Evolutionary conservation across 176 grass and related monocot species (phyloP), one percentile per base, ranked within the genome.

Genomic region (Juncus inflexus): DNA sequence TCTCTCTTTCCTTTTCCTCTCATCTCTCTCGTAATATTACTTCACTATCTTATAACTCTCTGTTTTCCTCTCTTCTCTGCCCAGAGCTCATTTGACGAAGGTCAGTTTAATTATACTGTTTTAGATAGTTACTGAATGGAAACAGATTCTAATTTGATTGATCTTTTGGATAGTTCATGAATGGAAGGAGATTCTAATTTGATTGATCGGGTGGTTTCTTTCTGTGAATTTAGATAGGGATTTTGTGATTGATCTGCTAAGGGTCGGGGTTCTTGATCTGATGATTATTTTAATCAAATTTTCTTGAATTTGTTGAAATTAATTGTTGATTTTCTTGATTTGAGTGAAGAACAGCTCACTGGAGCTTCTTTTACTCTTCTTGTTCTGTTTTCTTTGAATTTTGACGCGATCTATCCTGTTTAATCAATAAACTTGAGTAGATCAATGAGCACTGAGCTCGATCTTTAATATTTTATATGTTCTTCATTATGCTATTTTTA

Each of bases 1-100:
- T 15, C 37, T 55, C 60, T 35, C 35, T 11, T 2, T 40, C 51
- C 73, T 50, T 52, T 83, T 77, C 58, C 65, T 58, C n/a, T 50
- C 38, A 70, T 13, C 58, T 35, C 57, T 40, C 40, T 64, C 12
- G 50, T 55, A 47, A n/a, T 13, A 16, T 16, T 3, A 15, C 11
- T 52, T 16, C 3, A 15, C 11, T 52, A 55, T 42, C 55, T 67
- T 37, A 35, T 41, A 12, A 61, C 43, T 36, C 43, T 28, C 65
- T 35, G 28, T 37, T n/a, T 78, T 42, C 19, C 15, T 63, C 35
- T 63, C 9, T 64, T 13, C 40, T n/a, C 58, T 12, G 15, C 61
- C 42, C 63, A 5, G 43, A 47, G 43, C 43, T 47, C 43, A 47
- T 47, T 47, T 47, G 43, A 9, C 43, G 43, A 47, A 47, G 43